Evolutionary conservation across 2,329 filamentous ascomycete genomes (phyloP).

Genomic region (Aspergillus tanneri): DNA sequence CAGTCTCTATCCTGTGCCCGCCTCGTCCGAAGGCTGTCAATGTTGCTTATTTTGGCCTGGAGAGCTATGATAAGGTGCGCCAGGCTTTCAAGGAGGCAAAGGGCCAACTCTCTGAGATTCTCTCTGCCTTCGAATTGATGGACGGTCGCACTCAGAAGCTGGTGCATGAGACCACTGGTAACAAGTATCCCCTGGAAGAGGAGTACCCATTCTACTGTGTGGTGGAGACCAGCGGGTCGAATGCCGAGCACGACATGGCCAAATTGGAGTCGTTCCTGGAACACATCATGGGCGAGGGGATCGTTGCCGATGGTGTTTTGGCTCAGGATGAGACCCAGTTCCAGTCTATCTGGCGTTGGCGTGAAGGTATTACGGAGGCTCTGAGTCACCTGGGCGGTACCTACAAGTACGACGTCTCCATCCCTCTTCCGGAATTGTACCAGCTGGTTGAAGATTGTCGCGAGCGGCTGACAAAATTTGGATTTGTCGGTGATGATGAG

Average conservation of each 20-base stretch:
- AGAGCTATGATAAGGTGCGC: slow-evolving; percentile 87
- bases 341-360: slow-evolving; percentile 81
- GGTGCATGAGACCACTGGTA: slow-evolving; percentile 70
- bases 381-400: slow-evolving; percentile 88
- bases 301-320: slow-evolving; percentile 84
- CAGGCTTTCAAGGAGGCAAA: slow-evolving; percentile 86
- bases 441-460: slow-evolving; percentile 81
- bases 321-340: slow-evolving; percentile 93
- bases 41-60: slow-evolving; percentile 88
- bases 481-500: slow-evolving; percentile 73
- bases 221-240: slow-evolving; percentile 93
- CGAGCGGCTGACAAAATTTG: slow-evolving; percentile 68
- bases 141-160: slow-evolving; percentile 78
- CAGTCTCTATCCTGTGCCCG: slow-evolving; percentile 82
- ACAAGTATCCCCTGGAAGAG: slow-evolving; percentile 76
- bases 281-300: slow-evolving; percentile 82
- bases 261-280: slow-evolving; percentile 91
- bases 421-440: slow-evolving; percentile 85
- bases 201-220: slow-evolving; percentile 94
- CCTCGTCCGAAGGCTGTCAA: slow-evolving; percentile 85
- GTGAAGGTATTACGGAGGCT: slow-evolving; percentile 88
- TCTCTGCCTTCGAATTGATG: slow-evolving; percentile 98
- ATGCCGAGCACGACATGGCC: slow-evolving; percentile 85
- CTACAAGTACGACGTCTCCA: slow-evolving; percentile 98
- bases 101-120: slow-evolving; percentile 84